Evolutionary conservation across 2,329 filamentous ascomycete genomes (phyloP).

Genomic region (Diaporthe humulicola): DNA sequence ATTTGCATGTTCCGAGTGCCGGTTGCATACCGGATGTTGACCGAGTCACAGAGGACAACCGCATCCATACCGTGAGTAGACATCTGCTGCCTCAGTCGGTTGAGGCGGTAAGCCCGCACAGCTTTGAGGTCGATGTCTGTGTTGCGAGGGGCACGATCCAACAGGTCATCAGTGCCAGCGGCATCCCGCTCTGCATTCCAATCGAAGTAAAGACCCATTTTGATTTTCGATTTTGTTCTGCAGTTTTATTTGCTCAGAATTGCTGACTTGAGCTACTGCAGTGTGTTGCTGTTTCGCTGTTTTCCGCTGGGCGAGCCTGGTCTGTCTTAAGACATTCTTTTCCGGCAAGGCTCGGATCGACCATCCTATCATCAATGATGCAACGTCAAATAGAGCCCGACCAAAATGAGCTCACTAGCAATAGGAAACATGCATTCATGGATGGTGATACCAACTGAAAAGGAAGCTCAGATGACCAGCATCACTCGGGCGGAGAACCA

Average conservation of each 20-base stretch:
- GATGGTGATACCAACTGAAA: too few species aligned
- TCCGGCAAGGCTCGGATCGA: too few species aligned
- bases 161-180: not conserved
- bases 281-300: not conserved
- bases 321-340: not conserved
- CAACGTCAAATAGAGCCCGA: too few species aligned
- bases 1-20: not conserved
- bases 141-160: not conserved
- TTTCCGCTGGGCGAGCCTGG: not conserved
- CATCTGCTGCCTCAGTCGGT: not conserved
- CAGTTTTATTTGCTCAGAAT: not conserved
- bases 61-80: not conserved
- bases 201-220: not conserved
- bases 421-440: too few species aligned
- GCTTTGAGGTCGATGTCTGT: not conserved
- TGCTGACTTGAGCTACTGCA: not conserved
- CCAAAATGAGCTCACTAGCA: too few species aligned
- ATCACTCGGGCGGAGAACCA: too few species aligned
- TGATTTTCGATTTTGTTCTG: not conserved
- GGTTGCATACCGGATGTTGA: not conserved
- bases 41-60: not conserved
- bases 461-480: too few species aligned
- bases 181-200: not conserved
- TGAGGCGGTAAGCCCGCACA: not conserved
- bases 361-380: too few species aligned